Conservation (phyloP, 441 rosid species). For the Croton setiger region DNA sequence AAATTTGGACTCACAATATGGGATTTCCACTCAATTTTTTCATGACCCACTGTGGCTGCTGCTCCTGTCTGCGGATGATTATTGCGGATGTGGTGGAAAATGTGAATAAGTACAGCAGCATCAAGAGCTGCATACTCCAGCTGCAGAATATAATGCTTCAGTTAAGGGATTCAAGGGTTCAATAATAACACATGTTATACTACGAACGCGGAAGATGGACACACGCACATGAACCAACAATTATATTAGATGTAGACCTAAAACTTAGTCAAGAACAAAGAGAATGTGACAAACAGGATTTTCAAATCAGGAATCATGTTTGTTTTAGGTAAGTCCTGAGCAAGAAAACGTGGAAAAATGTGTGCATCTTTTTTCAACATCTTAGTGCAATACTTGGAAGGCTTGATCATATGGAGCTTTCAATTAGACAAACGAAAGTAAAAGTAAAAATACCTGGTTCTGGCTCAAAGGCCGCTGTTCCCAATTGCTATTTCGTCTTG, state of each 20-base stretch:
- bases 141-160: constrained; percentile 33
- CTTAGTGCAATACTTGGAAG: no score
- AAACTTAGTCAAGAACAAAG: not conserved
- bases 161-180: not conserved
- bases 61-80: constrained; percentile 43
- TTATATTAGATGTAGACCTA: not conserved
- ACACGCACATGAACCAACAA: no score
- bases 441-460: constrained; percentile 73
- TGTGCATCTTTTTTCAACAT: not conserved
- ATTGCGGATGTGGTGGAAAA: constrained; percentile 48
- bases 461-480: constrained; percentile 71
- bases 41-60: constrained; percentile 30
- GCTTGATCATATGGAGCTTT: not conserved
- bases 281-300: not conserved
- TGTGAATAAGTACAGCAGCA: constrained; percentile 79
- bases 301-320: not conserved
- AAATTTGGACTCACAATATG: constrained; percentile 70
- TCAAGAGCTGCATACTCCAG: constrained; percentile 93
- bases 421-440: not conserved
- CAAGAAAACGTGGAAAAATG: no score
- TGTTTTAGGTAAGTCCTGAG: not conserved
- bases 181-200: not conserved
- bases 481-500: constrained; percentile 85
- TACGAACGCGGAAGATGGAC: not conserved
- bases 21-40: constrained; percentile 71